phyloP scores from a whole-genome alignment of 495 filamentous ascomycete genomes.

The Podospora appendiculata region DNA sequence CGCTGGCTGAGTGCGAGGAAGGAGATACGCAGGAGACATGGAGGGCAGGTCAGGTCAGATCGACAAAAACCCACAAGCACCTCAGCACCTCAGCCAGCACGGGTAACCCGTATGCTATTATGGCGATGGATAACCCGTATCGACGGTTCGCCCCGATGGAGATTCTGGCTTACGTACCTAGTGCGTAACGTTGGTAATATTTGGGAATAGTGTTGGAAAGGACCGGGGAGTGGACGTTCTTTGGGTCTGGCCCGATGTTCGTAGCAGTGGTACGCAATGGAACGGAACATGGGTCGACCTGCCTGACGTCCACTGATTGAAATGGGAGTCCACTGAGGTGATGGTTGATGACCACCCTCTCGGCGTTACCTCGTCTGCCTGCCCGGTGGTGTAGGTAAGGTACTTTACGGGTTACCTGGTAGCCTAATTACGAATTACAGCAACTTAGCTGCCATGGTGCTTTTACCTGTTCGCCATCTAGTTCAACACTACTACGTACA shows the following conservation, averaged over 20 bases:
- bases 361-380: background rate
- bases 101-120: background rate
- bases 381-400: no score
- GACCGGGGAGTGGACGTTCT: constrained; percentile 25
- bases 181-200: constrained; percentile 12
- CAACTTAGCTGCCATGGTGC: no score
- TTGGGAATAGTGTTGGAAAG: constrained; percentile 24
- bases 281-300: constrained; percentile 28
- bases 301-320: constrained; percentile 12
- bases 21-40: no score
- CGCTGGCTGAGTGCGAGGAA: no score
- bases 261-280: no score
- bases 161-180: constrained; percentile 15
- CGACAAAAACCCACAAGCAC: no score
- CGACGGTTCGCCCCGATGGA: constrained; percentile 10
- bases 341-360: constrained; percentile 14
- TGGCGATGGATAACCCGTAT: constrained; percentile 4
- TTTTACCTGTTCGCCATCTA: background rate
- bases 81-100: background rate
- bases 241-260: constrained; percentile 23
- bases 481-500: no score
- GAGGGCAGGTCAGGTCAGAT: no score
- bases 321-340: background rate
- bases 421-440: no score
- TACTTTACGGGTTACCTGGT: no score